Percentiles rank a stretch among this genome's conserved stretches.
Conservation (phyloP, 73 alveolate genomes). For the Paramecium sonneborni region DNA sequence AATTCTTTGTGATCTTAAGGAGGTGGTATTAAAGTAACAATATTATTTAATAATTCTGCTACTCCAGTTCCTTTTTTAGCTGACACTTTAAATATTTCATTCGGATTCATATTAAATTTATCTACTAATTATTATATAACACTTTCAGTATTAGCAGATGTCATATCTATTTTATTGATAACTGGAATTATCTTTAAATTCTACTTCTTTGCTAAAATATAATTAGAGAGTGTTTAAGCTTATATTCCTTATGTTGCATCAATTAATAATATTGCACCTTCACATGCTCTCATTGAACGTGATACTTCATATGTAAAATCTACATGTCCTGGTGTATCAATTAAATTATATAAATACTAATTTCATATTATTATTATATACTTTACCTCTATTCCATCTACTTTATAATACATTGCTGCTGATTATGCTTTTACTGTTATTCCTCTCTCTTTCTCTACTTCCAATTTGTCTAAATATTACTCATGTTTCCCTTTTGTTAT, state of each 20-base stretch:
- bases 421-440: conserved; percentile 94
- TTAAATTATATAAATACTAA: conserved; percentile 79
- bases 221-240: conserved; percentile 92
- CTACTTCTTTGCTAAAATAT: conserved; percentile 80
- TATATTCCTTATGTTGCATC: conserved; percentile 94
- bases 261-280: conserved; percentile 90
- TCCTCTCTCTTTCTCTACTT: conserved; percentile 95
- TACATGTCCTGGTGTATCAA: conserved; percentile 98
- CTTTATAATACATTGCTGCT: conserved; percentile 83
- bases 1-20: conserved; percentile 72
- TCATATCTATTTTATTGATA: conserved; percentile 85
- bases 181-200: conserved; percentile 80
- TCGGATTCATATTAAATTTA: conserved; percentile 71
- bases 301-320: conserved; percentile 95
- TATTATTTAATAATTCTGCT: conserved; percentile 66
- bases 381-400: conserved; percentile 49
- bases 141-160: conserved; percentile 78
- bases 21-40: conserved; percentile 78
- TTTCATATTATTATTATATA: background rate
- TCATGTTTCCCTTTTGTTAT: conserved; percentile 48
- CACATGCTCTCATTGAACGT: conserved; percentile 91
- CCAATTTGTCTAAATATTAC: conserved; percentile 56
- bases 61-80: conserved; percentile 92
- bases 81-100: conserved; percentile 64
- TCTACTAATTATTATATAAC: conserved; percentile 66